phyloP scores from a whole-genome alignment of 2,329 filamentous ascomycete genomes.

The Penicillium sp. region DNA sequence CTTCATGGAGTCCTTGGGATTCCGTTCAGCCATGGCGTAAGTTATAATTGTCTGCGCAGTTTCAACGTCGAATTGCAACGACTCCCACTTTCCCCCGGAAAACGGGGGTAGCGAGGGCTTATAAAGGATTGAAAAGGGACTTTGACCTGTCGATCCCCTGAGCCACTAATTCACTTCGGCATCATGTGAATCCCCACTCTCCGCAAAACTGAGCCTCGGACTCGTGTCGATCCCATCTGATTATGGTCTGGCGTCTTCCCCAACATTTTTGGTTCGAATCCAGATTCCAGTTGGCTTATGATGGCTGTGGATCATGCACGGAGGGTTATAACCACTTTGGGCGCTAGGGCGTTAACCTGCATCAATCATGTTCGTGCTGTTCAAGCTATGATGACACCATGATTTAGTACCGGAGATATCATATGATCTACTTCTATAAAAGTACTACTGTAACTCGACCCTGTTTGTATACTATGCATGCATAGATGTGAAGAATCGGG shows the following conservation, averaged over 20 bases:
- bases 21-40: constrained; percentile 15
- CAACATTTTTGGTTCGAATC: constrained; percentile 7
- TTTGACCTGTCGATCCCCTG: constrained; percentile 16
- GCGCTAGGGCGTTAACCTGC: not conserved
- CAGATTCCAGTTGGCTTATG: not conserved
- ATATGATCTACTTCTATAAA: not conserved
- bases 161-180: constrained; percentile 8
- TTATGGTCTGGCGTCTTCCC: constrained; percentile 7
- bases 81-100: not conserved
- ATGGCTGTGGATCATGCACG: not conserved
- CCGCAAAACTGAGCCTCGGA: constrained; percentile 18
- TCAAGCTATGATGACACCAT: not conserved
- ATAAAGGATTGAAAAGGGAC: constrained; percentile 8
- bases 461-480: not conserved
- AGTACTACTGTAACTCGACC: not conserved
- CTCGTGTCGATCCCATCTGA: constrained; percentile 18
- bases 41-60: not conserved
- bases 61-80: not conserved
- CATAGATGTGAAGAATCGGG: not conserved
- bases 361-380: not conserved
- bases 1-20: constrained; percentile 29
- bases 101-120: constrained; percentile 5
- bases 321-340: not conserved
- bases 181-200: constrained; percentile 24
- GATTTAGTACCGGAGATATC: not conserved